Conservation (phyloP, 2,329 filamentous ascomycete genomes). For the Coniochaeta sp. region DNA sequence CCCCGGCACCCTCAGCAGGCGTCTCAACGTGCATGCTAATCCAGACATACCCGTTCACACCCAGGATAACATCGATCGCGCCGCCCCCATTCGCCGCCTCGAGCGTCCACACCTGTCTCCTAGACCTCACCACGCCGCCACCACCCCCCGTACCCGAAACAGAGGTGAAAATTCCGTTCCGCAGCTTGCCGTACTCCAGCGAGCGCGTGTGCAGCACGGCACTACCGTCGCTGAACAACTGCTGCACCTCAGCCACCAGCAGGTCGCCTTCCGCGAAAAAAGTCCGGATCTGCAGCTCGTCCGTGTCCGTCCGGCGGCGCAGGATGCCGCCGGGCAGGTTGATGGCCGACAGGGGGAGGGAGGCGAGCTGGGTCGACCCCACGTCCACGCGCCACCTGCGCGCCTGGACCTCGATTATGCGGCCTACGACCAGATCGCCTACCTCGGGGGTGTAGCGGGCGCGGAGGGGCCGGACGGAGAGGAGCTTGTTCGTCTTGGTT, state of each 20-base stretch:
- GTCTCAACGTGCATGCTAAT: slow-evolving; percentile 75
- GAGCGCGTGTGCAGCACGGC: slow-evolving; percentile 85
- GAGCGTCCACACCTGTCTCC: slow-evolving; percentile 84
- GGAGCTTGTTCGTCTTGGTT: slow-evolving; percentile 91
- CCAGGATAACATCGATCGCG: slow-evolving; percentile 78
- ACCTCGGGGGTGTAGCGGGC: slow-evolving; percentile 95
- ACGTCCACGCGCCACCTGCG: slow-evolving; percentile 94
- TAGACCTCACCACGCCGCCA: slow-evolving; percentile 73
- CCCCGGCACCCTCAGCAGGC: slow-evolving; percentile 28
- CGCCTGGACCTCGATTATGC: slow-evolving; percentile 91
- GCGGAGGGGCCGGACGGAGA: slow-evolving; percentile 83
- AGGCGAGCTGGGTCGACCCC: slow-evolving; percentile 76
- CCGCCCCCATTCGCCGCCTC: slow-evolving; percentile 46
- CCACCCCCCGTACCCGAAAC: slow-evolving; percentile 79
- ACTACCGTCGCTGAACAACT: slow-evolving; percentile 75
- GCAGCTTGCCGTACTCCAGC: slow-evolving; percentile 88
- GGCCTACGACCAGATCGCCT: slow-evolving; percentile 87
- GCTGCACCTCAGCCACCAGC: slow-evolving; percentile 90
- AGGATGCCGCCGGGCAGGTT: slow-evolving; percentile 93
- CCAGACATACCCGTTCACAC: slow-evolving; percentile 97
- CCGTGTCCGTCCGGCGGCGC: slow-evolving; percentile 84
- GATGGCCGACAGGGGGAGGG: slow-evolving; percentile 80
- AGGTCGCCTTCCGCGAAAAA: slow-evolving; percentile 96
- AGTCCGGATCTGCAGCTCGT: slow-evolving; percentile 94
- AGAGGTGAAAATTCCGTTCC: slow-evolving; percentile 84